Conservation (phyloP, 768 basidiomycete genomes). For the Auricularia sp. region DNA sequence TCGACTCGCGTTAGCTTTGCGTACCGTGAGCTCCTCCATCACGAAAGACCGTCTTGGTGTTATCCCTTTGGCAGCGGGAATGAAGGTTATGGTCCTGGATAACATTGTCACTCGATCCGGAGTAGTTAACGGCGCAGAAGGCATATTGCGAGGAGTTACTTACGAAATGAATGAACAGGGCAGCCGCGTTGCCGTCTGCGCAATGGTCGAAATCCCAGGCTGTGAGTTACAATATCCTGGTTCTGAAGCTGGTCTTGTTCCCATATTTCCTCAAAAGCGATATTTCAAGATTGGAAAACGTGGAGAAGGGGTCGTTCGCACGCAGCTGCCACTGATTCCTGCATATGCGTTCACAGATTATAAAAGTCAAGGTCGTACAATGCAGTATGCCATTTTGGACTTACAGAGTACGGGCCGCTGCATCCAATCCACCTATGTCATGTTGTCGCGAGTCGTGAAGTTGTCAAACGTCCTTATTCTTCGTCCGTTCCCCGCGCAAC, state of each 20-base stretch:
- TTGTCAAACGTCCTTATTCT: neutral
- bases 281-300: neutral
- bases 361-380: conserved; percentile 2
- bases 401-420: neutral
- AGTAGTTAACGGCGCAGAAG: conserved; percentile 2
- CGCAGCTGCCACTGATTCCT: neutral
- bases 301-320: neutral
- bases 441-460: conserved; percentile 5
- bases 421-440: neutral
- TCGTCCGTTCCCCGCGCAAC: neutral
- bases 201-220: neutral
- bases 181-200: neutral
- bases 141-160: neutral
- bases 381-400: conserved; percentile 3
- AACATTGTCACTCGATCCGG: neutral
- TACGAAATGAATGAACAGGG: neutral
- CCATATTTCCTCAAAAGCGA: neutral
- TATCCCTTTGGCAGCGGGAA: neutral
- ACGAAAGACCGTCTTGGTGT: neutral
- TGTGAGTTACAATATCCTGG: neutral
- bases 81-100: conserved; percentile 1
- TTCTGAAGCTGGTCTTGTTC: neutral
- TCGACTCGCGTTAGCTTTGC: neutral
- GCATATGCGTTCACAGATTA: conserved; percentile 8
- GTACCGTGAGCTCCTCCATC: neutral